These are phyloP conservation scores for Eucommia ulmoides DNA, from an alignment of 257 asterid genomes.

Conservation along the genomic window DNA sequence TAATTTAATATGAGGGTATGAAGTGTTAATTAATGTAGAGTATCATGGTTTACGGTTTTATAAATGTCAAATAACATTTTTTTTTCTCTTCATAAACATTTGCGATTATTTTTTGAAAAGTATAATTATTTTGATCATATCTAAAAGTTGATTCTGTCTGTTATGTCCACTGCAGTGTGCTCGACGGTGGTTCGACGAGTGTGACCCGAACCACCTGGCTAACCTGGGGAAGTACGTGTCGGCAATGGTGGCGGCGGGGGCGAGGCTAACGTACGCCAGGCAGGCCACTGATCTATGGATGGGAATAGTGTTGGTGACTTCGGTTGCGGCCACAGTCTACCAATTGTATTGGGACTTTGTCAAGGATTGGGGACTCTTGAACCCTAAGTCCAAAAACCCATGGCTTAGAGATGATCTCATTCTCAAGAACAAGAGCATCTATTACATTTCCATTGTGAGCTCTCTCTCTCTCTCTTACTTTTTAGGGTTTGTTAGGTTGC, in stretches of 20 bases:
- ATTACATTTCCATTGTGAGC: constrained; percentile 84
- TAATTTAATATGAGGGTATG: too few species aligned
- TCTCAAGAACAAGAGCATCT: constrained; percentile 56
- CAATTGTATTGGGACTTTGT: constrained; percentile 95
- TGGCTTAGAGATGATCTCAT: constrained; percentile 80
- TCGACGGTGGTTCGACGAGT: constrained; percentile 80
- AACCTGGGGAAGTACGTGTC: constrained; percentile 92
- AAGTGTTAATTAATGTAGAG: too few species aligned
- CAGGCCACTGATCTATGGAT: constrained; percentile 46
- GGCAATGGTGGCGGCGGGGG: constrained; percentile 99
- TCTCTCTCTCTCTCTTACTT: not conserved
- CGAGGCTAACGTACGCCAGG: constrained; percentile 64
- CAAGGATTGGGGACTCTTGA: constrained; percentile 86
- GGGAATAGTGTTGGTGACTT: constrained; percentile 55
- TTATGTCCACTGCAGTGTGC: constrained; percentile 44
- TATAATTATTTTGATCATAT: too few species aligned
- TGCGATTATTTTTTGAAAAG: too few species aligned
- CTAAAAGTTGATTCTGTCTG: too few species aligned
- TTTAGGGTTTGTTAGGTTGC: not conserved
- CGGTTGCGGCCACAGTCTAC: constrained; percentile 63
- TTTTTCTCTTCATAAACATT: not conserved
- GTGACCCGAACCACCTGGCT: constrained; percentile 51
- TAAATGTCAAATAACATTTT: too few species aligned
- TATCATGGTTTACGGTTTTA: too few species aligned
- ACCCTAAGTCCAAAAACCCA: constrained; percentile 45